These are phyloP conservation scores for Angomonas desouzai DNA, from an alignment of 208 protist species.

Conservation along the genomic window DNA sequence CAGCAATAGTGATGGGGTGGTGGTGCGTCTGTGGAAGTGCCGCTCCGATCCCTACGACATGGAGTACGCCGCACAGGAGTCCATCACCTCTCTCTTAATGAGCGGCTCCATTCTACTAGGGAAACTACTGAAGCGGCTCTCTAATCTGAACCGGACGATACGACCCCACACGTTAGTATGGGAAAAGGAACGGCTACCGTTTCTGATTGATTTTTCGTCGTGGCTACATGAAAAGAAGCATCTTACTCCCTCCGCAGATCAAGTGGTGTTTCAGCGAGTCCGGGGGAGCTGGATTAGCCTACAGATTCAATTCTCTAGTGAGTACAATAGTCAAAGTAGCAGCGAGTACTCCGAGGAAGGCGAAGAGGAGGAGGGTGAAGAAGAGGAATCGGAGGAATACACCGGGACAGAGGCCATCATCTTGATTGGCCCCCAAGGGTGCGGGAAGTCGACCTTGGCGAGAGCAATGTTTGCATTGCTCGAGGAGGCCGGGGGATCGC, in stretches of 20 bases:
- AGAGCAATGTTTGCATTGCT: conserved; percentile 54
- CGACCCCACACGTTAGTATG: conserved; percentile 42
- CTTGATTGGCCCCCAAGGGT: conserved; percentile 74
- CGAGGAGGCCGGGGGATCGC: conserved; percentile 39
- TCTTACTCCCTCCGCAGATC: conserved; percentile 45
- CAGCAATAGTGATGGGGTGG: conserved; percentile 22
- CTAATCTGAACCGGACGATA: conserved; percentile 35
- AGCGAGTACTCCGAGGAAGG: conserved; percentile 15
- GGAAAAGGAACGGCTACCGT: conserved; percentile 48
- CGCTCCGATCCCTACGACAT: conserved; percentile 44
- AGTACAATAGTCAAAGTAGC: background rate
- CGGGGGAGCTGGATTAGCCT: conserved; percentile 56
- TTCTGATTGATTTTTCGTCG: conserved; percentile 48
- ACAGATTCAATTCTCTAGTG: conserved; percentile 34
- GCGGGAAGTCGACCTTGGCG: conserved; percentile 80
- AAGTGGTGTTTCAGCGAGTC: conserved; percentile 33
- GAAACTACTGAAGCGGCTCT: conserved; percentile 58
- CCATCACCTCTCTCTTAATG: conserved; percentile 62
- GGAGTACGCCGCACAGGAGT: conserved; percentile 70
- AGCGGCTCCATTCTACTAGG: conserved; percentile 30
- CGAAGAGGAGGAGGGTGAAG: conserved; percentile 6
- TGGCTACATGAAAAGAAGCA: conserved; percentile 65
- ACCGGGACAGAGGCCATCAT: conserved; percentile 42
- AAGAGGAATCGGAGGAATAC: background rate
- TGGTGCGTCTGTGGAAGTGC: conserved; percentile 78